Evolutionary conservation across 2,329 filamentous ascomycete genomes (phyloP), one percentile per base, ranked within the genome.

Genomic region (Shiraia sp.): DNA sequence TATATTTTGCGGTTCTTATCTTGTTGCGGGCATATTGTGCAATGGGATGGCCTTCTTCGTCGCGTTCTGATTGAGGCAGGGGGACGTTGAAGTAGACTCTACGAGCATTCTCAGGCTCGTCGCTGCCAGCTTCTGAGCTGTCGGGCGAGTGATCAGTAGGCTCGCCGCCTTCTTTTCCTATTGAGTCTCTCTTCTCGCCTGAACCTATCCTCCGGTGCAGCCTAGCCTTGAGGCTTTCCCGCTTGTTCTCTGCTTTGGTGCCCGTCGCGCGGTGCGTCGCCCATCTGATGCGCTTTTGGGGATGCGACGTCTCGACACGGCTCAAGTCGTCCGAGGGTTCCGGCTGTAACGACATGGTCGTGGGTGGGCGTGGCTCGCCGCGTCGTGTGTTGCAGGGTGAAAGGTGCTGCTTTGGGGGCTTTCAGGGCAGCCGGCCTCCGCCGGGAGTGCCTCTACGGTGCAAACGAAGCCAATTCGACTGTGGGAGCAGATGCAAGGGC

Each of bases 1-100:
- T 99, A 71, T 99, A 99, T 73, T 97, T 99, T 45, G 93, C 89
- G 3, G 93, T 99, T 57, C 95, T 82, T 68, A 99, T 96, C 78
- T 99, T 99, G 77, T 99, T 99, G 55, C 92, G 80, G 34, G 88
- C 80, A 69, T 86, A 99, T 15, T 81, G 75, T 42, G 81, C 77
- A 39, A 76, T 68, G 2, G 90, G 87, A 45, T 82, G 79, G 25
- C 91, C 93, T 32, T 95, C 83, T 48, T 93, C 88, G 63, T 96
- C 90, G 59, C 86, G 78, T 51, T 87, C 80, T 16, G 85, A 79
- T 30, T 79, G 74, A 1, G 93, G 90, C 37, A 99, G 75, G 6
- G 89, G 85, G 22, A 86, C 71, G 69, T 96, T 96, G 78, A 97
- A 93, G 74, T 86, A 97, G 48, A 96, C 75, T 44, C 74, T 82